Evolutionary conservation across 805 yeast species (phyloP).

Genomic region (Candida cerambycidarum): DNA sequence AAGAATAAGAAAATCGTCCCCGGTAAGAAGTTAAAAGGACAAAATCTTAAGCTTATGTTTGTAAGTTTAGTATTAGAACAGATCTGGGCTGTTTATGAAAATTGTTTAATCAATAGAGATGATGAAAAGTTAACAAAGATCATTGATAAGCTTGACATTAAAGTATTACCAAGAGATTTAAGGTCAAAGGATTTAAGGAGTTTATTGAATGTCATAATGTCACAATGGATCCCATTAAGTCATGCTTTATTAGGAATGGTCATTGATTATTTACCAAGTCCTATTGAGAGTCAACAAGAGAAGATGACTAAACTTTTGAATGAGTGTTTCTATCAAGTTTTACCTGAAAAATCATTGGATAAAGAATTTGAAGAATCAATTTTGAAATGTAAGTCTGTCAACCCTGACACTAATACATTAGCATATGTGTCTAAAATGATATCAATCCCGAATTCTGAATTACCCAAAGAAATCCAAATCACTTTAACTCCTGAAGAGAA

Average conservation of each 20-base stretch:
- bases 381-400: constrained; percentile 62
- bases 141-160: constrained; percentile 64
- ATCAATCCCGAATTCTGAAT: constrained; percentile 77
- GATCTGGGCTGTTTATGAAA: constrained; percentile 88
- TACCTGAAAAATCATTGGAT: constrained; percentile 49
- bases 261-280: constrained; percentile 83
- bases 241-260: constrained; percentile 82
- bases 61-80: constrained; percentile 84
- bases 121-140: constrained; percentile 74
- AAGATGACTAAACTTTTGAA: constrained; percentile 66
- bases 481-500: constrained; percentile 54
- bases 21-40: constrained; percentile 61
- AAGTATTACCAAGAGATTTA: constrained; percentile 71
- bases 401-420: constrained; percentile 47
- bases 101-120: constrained; percentile 63
- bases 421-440: constrained; percentile 90
- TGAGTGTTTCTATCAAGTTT: constrained; percentile 44
- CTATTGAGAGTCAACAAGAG: constrained; percentile 67
- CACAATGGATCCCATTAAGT: constrained; percentile 94
- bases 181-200: constrained; percentile 73
- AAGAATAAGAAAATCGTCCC: constrained; percentile 81
- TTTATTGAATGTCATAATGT: constrained; percentile 65
- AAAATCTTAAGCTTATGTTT: constrained; percentile 73
- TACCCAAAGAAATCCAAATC: constrained; percentile 55
- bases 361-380: constrained; percentile 53